These are phyloP conservation scores for Cerioporus squamosus DNA, from an alignment of 1,284 basidiomycete species.

Conservation along the genomic window DNA sequence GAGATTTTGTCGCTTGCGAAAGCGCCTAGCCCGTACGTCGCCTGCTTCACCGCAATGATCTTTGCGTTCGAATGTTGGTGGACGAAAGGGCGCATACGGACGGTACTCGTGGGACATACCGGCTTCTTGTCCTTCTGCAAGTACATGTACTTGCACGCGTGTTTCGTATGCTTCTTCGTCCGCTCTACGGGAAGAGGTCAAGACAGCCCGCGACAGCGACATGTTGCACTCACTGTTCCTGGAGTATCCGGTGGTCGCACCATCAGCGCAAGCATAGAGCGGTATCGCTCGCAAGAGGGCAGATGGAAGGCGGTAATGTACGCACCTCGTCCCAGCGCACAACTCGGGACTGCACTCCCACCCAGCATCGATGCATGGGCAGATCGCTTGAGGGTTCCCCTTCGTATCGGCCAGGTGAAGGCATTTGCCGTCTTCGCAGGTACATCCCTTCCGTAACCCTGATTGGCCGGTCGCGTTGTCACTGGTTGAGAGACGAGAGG, in stretches of 20 bases:
- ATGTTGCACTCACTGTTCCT: no score
- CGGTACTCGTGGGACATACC: not conserved
- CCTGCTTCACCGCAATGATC: constrained; percentile 39
- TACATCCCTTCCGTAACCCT: not conserved
- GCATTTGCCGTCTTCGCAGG: constrained; percentile 41
- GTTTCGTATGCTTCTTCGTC: not conserved
- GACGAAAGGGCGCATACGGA: no score
- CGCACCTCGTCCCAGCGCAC: constrained; percentile 22
- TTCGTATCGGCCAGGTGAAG: constrained; percentile 24
- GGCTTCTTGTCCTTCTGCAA: constrained; percentile 13
- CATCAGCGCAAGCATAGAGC: not conserved
- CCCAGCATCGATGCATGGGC: constrained; percentile 38
- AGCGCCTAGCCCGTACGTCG: constrained; percentile 46
- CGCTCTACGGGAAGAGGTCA: not conserved
- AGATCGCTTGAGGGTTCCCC: constrained; percentile 21
- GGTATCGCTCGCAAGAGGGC: no score
- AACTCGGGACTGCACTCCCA: constrained; percentile 50
- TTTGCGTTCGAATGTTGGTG: constrained; percentile 18
- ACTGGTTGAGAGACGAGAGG: no score
- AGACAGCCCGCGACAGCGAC: not conserved
- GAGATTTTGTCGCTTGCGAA: constrained; percentile 41
- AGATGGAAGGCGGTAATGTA: no score
- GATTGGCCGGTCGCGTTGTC: not conserved
- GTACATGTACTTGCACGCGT: constrained; percentile 13
- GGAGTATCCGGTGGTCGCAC: not conserved